Conservation (phyloP, 2,329 filamentous ascomycete genomes). For the Xylaria arbuscula region DNA sequence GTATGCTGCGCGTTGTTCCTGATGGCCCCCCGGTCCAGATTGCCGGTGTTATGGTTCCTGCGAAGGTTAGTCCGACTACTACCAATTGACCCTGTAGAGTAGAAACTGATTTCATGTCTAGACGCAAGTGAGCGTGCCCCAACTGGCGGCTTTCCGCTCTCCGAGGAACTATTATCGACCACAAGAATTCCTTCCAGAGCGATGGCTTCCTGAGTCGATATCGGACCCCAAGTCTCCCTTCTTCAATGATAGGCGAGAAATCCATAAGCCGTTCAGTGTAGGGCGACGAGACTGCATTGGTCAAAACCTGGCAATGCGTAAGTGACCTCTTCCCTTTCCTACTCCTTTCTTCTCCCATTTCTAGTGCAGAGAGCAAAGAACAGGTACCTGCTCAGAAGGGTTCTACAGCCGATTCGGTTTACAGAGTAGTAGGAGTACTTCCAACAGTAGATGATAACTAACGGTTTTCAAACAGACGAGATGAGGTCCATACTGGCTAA, state of each 20-base stretch:
- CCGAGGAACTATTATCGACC: slow-evolving; percentile 44
- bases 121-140: slow-evolving; percentile 44
- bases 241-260: slow-evolving; percentile 44
- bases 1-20: slow-evolving; percentile 41
- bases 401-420: not conserved
- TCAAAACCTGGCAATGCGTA: slow-evolving; percentile 42
- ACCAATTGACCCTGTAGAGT: not conserved
- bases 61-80: slow-evolving; percentile 38
- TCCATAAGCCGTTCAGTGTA: slow-evolving; percentile 44
- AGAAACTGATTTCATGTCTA: slow-evolving; percentile 28
- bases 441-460: not conserved
- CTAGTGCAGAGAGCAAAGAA: not conserved
- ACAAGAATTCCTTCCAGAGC: slow-evolving; percentile 43
- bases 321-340: slow-evolving; percentile 1
- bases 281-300: slow-evolving; percentile 45
- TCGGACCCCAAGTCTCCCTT: slow-evolving; percentile 43
- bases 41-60: slow-evolving; percentile 41
- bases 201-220: slow-evolving; percentile 44
- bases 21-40: slow-evolving; percentile 41
- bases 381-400: not conserved
- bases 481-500: slow-evolving; percentile 47
- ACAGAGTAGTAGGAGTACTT: not conserved
- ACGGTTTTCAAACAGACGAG: slow-evolving; percentile 36
- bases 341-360: not conserved
- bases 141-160: slow-evolving; percentile 44